Base-by-base conservation (phyloP, 2,329 filamentous ascomycete species). In the Xylariaceae sp. region DNA sequence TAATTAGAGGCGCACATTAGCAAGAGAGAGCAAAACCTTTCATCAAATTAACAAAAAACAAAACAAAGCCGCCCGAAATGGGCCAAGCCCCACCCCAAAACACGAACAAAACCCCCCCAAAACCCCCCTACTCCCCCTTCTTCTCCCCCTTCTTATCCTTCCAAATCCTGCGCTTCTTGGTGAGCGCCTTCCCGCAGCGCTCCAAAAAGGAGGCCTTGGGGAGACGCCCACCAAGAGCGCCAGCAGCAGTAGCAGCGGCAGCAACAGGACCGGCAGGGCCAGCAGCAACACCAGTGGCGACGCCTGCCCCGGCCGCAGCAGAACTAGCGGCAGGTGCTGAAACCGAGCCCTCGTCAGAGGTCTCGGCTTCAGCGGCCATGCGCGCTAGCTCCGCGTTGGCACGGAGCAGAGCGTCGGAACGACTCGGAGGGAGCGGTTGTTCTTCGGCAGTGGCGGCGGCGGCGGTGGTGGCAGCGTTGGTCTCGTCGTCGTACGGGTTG, bases 161-260 rank as follows among this genome's bases (percentile, higher is more conserved):
- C 56, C 57, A 60, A 23, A 57, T 56, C 39, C 53, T 60, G n/a
- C 48, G 47, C 21, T 56, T 56, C 33, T 40, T 60, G 6, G 17
- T 19, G 12, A 60, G 44, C 7, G 14, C 57, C 33, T 40, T 56
- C 0, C 57, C 26, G n/a, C 48, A 57, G 28, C 53, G 57, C 26
- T 46, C 31, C 21, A 56, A 11, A 37, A 60, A 56, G 4, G 53
- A 41, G 6, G 37, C 4, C 8, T 37, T 57, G 2, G 23, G 21
- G 9, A 9, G 12, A 9, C 23, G n/a, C 4, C 29, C 28, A 6
- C 26, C 26, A 29, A 29, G 26, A 29, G 26, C 26, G 9, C 12
- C 11, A 28, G 9, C 16, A 23, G 49, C n/a, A n/a, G n/a, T n/a
- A n/a, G n/a, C n/a, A n/a, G n/a, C n/a, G n/a, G n/a, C n/a, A n/a